Base-by-base conservation (phyloP, 2,329 filamentous ascomycete genomes). In the Ceratocystis cubensis region DNA sequence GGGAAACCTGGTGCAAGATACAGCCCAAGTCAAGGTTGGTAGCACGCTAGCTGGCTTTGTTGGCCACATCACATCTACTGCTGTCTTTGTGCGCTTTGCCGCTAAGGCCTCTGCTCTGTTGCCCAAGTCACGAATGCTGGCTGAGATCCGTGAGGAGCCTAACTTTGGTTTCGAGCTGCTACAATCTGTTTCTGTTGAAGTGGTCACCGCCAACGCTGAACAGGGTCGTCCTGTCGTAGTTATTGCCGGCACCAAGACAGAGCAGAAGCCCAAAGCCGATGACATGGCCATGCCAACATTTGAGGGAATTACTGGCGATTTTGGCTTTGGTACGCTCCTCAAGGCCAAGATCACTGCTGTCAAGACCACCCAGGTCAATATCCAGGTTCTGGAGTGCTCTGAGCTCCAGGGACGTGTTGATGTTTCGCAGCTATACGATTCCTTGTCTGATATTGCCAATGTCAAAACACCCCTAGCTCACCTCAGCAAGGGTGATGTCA, bases 351-450 rank as follows among this genome's bases (percentile, higher is more conserved):
- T 99, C 57, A 83, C 84, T n/a, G 90, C 90, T 0, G 79, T 96
- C 73, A 96, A 96, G 75, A 87, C 87, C 62, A 96, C 93, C 0
- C 94, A 99, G 74, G 79, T 97, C 66, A 97, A 97, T 71, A 91
- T 99, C 5, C 84, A 89, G 70, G 81, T 97, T 63, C 88, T 90
- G 56, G 90, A 95, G 72, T 74, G 70, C 45, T 71, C 76, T 17
- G 91, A 91, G 70, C 81, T 96, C 7, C 89, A 95, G 73, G 94
- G 93, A n/a, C 89, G 94, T 20, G 86, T 99, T 68, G 93, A 96
- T 73, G 84, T 94, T 5, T 95, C 94, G 0, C 91, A 97, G 74
- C 77, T 92, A 13, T 99, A 96, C 74, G 89, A 96, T 74, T 81
- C 80, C 10, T 96, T 88, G 87, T 88, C 95, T 61, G 87, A 93